Evolutionary conservation across 225 moss, liverwort and hornwort genomes (phyloP), one percentile per base, ranked within the genome.

Genomic region (Bryoerythrophyllum caledonicum): DNA sequence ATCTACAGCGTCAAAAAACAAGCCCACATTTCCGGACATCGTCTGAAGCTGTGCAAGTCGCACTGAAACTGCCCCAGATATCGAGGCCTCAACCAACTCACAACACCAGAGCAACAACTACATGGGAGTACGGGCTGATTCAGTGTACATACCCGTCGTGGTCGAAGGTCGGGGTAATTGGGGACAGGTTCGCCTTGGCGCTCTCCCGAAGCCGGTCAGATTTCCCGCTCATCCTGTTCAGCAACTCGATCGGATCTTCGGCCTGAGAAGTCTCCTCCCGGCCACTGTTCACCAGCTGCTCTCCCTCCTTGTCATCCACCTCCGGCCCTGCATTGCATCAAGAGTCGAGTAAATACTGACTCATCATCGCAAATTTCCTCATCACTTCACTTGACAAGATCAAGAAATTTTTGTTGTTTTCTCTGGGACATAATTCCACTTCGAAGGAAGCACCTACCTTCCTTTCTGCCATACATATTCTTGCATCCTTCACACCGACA

Each of bases 401-500:
- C 28, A 17, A n/a, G 1, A 44, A 8, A 49, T 1, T 3, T 2
- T 17, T 2, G 20, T 41, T 43, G 41, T 6, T 58, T 65, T 56
- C n/a, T n/a, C 40, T 30, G 15, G 10, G n/a, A 65, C n/a, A 74
- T 30, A 12, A 65, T 10, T 44, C 46, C 38, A 28, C 51, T 19
- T 15, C 23, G 15, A 15, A 41, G 41, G 16, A 28, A 19, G 63
- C 40, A 72, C 66, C 17, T 51, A 93, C 93, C 91, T 91, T 94
- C 91, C 65, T 94, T 93, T 43, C 78, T 79, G 49, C 94, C 94
- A 27, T 81, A 94, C 84, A 94, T 82, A 37, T 94, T 94, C 69
- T 84, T 91, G 84, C 94, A 94, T n/a, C 94, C 94, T 87, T 94
- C 94, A 61, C 94, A 94, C 10, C 94, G 91, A 72, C 94, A 94